Percentiles rank a stretch among this genome's conserved stretches.
Conservation (phyloP, 2,329 filamentous ascomycete genomes). For the Curvularia verruculosa region DNA sequence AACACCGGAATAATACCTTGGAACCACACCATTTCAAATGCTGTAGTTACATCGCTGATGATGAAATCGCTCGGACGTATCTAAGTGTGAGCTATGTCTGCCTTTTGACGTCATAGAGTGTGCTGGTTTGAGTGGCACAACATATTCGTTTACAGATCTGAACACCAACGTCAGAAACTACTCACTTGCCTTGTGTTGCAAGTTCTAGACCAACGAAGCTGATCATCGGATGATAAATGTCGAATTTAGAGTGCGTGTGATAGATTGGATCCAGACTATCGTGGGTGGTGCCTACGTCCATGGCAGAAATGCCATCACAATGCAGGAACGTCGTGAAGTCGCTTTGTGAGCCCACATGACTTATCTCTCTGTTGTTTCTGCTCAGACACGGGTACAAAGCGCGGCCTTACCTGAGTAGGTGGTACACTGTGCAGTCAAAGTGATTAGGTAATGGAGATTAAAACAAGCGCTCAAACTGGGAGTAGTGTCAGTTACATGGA, state of each 20-base stretch:
- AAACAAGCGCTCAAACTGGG: no score
- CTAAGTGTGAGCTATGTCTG: conserved; percentile 36
- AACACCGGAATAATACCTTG: conserved; percentile 45
- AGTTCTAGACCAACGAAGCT: conserved; percentile 59
- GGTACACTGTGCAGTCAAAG: conserved; percentile 47
- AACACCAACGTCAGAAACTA: conserved; percentile 54
- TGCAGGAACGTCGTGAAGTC: conserved; percentile 57
- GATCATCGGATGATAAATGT: conserved; percentile 58
- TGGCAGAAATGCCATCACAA: conserved; percentile 45
- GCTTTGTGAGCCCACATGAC: conserved; percentile 52
- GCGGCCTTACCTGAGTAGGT: conserved; percentile 48
- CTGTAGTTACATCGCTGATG: neutral
- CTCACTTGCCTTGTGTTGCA: conserved; percentile 56
- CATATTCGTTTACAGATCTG: conserved; percentile 45
- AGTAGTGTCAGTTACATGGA: no score
- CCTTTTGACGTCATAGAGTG: conserved; percentile 47
- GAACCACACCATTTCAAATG: conserved; percentile 18
- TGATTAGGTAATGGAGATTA: conserved; percentile 24
- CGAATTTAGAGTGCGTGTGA: conserved; percentile 55
- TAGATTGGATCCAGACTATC: conserved; percentile 51
- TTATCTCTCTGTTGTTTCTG: conserved; percentile 41
- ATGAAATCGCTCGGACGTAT: conserved; percentile 33
- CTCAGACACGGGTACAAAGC: conserved; percentile 55
- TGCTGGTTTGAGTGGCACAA: conserved; percentile 48
- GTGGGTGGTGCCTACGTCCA: conserved; percentile 51